A percentile compares a stretch with the other conserved stretches of the same genome.
These are phyloP conservation scores for Pseudonectria foliicola DNA, from an alignment of 2,329 filamentous ascomycete species.

Conservation along the genomic window DNA sequence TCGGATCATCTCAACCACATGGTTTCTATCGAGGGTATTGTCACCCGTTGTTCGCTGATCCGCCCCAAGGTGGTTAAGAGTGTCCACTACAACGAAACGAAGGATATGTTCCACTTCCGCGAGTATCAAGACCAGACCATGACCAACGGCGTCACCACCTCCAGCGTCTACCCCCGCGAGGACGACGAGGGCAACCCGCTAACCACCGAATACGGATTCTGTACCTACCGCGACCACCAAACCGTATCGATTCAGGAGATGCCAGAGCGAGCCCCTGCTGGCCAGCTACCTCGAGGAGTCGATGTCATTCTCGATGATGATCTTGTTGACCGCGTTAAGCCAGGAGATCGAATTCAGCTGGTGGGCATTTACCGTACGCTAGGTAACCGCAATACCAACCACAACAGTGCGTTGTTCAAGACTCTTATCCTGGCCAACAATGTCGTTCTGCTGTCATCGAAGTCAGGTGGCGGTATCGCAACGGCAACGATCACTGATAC, in stretches of 20 bases:
- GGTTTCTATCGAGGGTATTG: slow-evolving; percentile 95
- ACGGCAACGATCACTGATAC: slow-evolving; percentile 90
- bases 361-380: slow-evolving; percentile 95
- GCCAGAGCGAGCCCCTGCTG: slow-evolving; percentile 92
- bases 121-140: slow-evolving; percentile 97
- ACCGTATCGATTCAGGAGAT: slow-evolving; percentile 98
- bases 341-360: slow-evolving; percentile 89
- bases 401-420: slow-evolving; percentile 89
- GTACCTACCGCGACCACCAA: slow-evolving; percentile 92
- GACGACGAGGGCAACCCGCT: slow-evolving; percentile 90
- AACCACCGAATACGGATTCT: slow-evolving; percentile 92
- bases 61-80: slow-evolving; percentile 97
- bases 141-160: slow-evolving; percentile 82
- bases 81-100: slow-evolving; percentile 88
- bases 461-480: slow-evolving; percentile 89
- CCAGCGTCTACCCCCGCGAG: slow-evolving; percentile 88
- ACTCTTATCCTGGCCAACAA: slow-evolving; percentile 93
- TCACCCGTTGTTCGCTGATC: slow-evolving; percentile 91
- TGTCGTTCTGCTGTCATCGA: slow-evolving; percentile 87
- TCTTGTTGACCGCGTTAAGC: slow-evolving; percentile 88
- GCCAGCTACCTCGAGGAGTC: slow-evolving; percentile 88
- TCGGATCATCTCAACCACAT: slow-evolving; percentile 90
- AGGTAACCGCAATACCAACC: slow-evolving; percentile 86
- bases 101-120: slow-evolving; percentile 78
- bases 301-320: slow-evolving; percentile 97